These are phyloP conservation scores for Firmiana major DNA, from an alignment of 345 rosid genomes.

Conservation along the genomic window DNA sequence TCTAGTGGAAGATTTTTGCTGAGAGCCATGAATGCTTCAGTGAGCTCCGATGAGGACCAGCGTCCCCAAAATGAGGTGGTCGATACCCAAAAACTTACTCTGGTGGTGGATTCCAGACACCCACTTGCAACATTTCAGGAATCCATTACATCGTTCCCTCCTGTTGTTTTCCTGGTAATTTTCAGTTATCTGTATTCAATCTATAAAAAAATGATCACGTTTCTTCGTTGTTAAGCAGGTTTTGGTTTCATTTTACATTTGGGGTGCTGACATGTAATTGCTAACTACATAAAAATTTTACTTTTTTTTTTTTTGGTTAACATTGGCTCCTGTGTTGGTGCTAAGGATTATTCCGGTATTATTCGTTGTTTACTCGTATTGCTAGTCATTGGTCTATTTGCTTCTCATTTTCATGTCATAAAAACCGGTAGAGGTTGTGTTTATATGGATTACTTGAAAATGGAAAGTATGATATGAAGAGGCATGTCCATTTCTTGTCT, in stretches of 20 bases:
- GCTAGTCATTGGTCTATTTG: not conserved
- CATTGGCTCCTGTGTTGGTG: not conserved
- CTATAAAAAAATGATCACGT: not conserved
- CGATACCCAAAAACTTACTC: conserved; percentile 13
- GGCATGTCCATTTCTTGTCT: not conserved
- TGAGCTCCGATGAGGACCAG: conserved; percentile 32
- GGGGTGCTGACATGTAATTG: not conserved
- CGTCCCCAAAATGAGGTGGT: conserved; percentile 21
- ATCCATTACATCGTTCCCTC: conserved; percentile 44
- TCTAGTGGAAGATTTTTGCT: conserved; percentile 18
- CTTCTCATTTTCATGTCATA: not conserved
- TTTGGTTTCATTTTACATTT: conserved; percentile 3
- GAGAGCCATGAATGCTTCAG: conserved; percentile 37
- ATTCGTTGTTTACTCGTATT: not conserved
- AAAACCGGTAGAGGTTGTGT: not conserved
- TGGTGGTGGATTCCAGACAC: conserved; percentile 16
- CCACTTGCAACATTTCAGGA: conserved; percentile 38
- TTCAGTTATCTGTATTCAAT: not conserved
- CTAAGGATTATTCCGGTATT: not conserved
- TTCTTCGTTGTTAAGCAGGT: not conserved
- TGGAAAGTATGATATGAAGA: not conserved
- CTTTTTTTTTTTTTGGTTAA: not conserved
- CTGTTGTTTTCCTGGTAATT: conserved; percentile 56
- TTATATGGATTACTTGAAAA: not conserved
- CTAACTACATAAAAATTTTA: not conserved